Evolutionary conservation across 2,329 filamentous ascomycete genomes (phyloP).

Genomic region (Talaromyces amestolkiae): DNA sequence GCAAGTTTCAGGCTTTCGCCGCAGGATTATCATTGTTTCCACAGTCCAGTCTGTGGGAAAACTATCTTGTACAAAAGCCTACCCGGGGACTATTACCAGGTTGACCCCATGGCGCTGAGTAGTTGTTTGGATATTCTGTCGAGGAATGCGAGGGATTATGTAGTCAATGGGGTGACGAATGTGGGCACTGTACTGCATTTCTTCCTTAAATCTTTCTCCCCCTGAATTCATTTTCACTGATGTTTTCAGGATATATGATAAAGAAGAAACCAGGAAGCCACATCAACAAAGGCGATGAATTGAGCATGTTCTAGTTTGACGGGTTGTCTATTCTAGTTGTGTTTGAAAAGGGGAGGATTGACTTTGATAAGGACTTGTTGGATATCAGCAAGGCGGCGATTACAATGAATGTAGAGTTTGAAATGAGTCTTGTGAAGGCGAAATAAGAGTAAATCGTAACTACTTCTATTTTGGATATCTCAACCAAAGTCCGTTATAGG

Average conservation of each 20-base stretch:
- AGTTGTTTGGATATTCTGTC: constrained; percentile 41
- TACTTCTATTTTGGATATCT: no score
- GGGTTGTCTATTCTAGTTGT: constrained; percentile 44
- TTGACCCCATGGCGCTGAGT: constrained; percentile 37
- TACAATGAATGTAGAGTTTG: constrained; percentile 40
- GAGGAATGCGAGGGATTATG: constrained; percentile 37
- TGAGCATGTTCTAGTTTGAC: constrained; percentile 44
- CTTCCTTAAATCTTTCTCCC: background rate
- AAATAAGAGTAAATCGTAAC: no score
- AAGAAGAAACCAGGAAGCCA: constrained; percentile 29
- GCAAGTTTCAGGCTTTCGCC: constrained; percentile 45
- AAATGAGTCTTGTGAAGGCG: constrained; percentile 38
- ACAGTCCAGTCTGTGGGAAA: constrained; percentile 43
- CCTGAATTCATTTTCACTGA: background rate
- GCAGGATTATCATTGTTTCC: constrained; percentile 50
- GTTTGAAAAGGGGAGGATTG: constrained; percentile 38
- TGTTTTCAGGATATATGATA: constrained; percentile 33
- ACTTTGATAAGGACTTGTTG: constrained; percentile 41
- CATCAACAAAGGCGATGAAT: constrained; percentile 42
- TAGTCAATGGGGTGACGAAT: constrained; percentile 42
- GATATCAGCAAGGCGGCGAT: constrained; percentile 33
- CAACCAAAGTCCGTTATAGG: no score
- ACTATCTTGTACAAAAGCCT: constrained; percentile 40
- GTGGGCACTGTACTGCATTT: constrained; percentile 43
- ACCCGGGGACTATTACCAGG: constrained; percentile 46